Evolutionary conservation across 176 grass and related monocot species (phyloP), one percentile per base, ranked within the genome.

Genomic region (Phragmites australis): DNA sequence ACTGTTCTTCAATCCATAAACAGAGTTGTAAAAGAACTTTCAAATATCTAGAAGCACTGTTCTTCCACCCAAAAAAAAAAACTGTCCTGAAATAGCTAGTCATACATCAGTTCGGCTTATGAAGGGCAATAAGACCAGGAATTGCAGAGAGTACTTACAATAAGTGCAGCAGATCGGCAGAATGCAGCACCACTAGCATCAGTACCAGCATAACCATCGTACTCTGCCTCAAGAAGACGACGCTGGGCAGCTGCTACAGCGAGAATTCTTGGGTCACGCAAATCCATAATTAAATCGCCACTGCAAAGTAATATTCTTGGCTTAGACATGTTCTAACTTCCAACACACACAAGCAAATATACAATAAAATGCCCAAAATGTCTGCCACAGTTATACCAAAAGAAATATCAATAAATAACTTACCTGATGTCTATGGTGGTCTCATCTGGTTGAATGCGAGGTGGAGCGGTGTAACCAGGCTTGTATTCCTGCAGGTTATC

Each of bases 211-310:
- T 94, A 97, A 69, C 90, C 92, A 64, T 97, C 85, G 14, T 94
- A 94, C 69, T 97, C 94, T 58, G 92, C 84, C 92, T 97, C 94
- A 82, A 97, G 94, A 86, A 93, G 80, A 76, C 85, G 91, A 8
- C 65, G 92, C 18, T 90, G 94, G 37, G 94, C 94, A 83, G 89
- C 83, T 46, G 92, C 92, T 70, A 94, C 81, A 55, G 94, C 85
- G 70, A 97, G 83, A 78, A 97, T 82, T 88, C 90, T 90, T 76
- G 94, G 90, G 63, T 97, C 92, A 39, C 79, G 92, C 74, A 93
- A 67, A 81, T 97, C 91, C 87, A 97, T 85, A 40, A 90, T 90
- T 86, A 90, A 90, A 70, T 89, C 94, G 41, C 86, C 90, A 61
- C 94, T 97, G 91, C 68, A 88, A 66, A 34, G 16, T 19, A 19